Conservation (phyloP, 768 basidiomycete species). For the Porphyrellus cyaneotinctus region DNA sequence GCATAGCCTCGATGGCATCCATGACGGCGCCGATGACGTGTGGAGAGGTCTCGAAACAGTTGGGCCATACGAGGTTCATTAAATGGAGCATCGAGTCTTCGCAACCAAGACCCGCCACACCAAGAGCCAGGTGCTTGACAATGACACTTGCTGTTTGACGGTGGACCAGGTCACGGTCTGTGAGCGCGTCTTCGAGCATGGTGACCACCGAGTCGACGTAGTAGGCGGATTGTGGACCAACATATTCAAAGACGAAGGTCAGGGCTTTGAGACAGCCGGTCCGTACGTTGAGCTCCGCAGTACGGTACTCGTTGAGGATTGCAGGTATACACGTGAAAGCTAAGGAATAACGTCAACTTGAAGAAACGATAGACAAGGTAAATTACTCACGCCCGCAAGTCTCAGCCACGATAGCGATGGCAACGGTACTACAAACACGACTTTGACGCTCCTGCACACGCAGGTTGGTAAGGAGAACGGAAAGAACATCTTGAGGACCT, state of each 20-base stretch:
- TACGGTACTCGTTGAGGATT: conserved; percentile 97
- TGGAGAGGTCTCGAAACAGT: conserved; percentile 96
- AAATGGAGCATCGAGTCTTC: conserved; percentile 98
- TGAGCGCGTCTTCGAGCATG: conserved; percentile 96
- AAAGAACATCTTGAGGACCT: conserved; percentile 97
- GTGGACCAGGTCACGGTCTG: conserved; percentile 97
- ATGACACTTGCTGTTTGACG: conserved; percentile 98
- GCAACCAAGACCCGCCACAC: conserved; percentile 94
- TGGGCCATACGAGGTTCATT: conserved; percentile 99
- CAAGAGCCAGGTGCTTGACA: conserved; percentile 95
- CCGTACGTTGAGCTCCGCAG: conserved; percentile 96
- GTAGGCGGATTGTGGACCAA: conserved; percentile 93
- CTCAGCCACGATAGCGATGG: conserved; percentile 93
- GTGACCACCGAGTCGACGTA: conserved; percentile 97
- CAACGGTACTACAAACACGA: conserved; percentile 97
- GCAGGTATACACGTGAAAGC: conserved; percentile 99
- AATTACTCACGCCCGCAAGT: conserved; percentile 68
- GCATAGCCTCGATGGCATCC: conserved; percentile 98
- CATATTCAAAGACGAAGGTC: conserved; percentile 99
- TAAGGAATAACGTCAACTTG: conserved; percentile 21
- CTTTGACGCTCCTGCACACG: conserved; percentile 99
- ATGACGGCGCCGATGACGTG: conserved; percentile 98
- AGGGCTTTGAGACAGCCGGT: conserved; percentile 98
- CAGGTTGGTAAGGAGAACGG: conserved; percentile 91
- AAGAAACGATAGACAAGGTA: background rate